These are phyloP conservation scores for Euphorbia corollata DNA, from an alignment of 441 rosid genomes.

Conservation along the genomic window DNA sequence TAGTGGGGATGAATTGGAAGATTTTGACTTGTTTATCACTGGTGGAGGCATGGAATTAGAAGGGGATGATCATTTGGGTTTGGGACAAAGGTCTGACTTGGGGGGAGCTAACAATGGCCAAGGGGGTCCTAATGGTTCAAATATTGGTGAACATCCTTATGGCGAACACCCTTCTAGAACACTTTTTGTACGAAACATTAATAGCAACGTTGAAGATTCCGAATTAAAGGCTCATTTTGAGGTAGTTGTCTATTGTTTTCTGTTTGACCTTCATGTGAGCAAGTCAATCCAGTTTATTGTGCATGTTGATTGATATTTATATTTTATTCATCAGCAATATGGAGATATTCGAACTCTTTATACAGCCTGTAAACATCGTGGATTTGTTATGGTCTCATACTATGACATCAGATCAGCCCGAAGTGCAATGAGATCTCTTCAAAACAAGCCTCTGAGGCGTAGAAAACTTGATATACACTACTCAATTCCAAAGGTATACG, in stretches of 20 bases:
- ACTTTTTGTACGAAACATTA: slow-evolving; percentile 52
- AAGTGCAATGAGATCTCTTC: slow-evolving; percentile 50
- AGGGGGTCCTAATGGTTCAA: slow-evolving; percentile 30
- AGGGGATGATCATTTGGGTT: slow-evolving; percentile 29
- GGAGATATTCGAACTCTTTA: slow-evolving; percentile 48
- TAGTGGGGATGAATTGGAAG: slow-evolving; percentile 43
- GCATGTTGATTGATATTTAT: slow-evolving; percentile 11
- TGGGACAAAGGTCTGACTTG: slow-evolving; percentile 6
- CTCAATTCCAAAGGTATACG: slow-evolving; percentile 47
- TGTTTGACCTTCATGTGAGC: not conserved
- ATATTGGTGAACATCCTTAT: slow-evolving; percentile 36
- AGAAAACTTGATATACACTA: slow-evolving; percentile 52
- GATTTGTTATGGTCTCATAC: slow-evolving; percentile 55
- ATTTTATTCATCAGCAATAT: slow-evolving; percentile 35
- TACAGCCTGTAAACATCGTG: slow-evolving; percentile 53
- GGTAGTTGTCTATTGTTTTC: slow-evolving; percentile 26
- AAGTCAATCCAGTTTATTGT: not conserved
- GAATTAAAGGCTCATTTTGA: slow-evolving; percentile 49
- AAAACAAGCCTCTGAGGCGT: slow-evolving; percentile 35
- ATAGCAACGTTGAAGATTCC: slow-evolving; percentile 49
- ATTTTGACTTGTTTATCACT: slow-evolving; percentile 59
- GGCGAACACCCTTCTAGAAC: slow-evolving; percentile 58
- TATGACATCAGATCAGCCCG: slow-evolving; percentile 53
- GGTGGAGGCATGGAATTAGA: slow-evolving; percentile 76
- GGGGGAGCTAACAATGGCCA: slow-evolving; percentile 9